A percentile compares a stretch with the other conserved stretches of the same genome.
Conservation (phyloP, 2,329 filamentous ascomycete genomes). For the Beauveria scarabaeidicola region DNA sequence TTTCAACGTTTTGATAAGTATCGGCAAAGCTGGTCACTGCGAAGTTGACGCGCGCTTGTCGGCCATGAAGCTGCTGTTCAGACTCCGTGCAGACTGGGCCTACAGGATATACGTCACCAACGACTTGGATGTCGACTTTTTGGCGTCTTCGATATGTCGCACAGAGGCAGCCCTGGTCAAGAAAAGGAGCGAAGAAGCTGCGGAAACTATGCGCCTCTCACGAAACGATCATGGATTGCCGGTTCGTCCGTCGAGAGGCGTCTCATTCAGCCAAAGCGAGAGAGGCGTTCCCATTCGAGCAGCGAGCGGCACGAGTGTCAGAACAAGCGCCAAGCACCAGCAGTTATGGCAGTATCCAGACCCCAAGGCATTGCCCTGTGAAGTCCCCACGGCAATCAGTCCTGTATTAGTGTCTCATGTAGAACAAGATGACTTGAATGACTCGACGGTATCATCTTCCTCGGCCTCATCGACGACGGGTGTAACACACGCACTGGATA, state of each 20-base stretch:
- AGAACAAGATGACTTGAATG: slow-evolving; percentile 16
- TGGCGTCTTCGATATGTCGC: slow-evolving; percentile 65
- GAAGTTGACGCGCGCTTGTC: slow-evolving; percentile 64
- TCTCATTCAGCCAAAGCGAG: slow-evolving; percentile 45
- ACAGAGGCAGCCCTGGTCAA: slow-evolving; percentile 44
- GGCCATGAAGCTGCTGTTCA: slow-evolving; percentile 70
- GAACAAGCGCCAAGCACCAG: slow-evolving; percentile 31
- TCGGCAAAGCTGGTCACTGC: slow-evolving; percentile 50
- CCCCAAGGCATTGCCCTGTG: slow-evolving; percentile 43
- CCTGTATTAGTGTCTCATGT: slow-evolving; percentile 40
- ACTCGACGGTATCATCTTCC: slow-evolving; percentile 13
- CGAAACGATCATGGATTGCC: slow-evolving; percentile 34
- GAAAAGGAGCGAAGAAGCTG: slow-evolving; percentile 44
- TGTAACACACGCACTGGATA: slow-evolving; percentile 42
- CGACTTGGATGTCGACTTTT: slow-evolving; percentile 61
- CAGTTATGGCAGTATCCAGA: slow-evolving; percentile 54
- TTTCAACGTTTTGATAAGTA: slow-evolving; percentile 55
- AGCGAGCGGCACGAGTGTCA: slow-evolving; percentile 31
- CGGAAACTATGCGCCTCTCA: slow-evolving; percentile 33
- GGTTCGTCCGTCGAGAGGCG: slow-evolving; percentile 37
- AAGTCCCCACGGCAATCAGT: slow-evolving; percentile 37
- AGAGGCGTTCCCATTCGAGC: slow-evolving; percentile 33
- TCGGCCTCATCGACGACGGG: slow-evolving; percentile 18
- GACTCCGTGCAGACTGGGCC: slow-evolving; percentile 73
- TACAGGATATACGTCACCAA: slow-evolving; percentile 65